phyloP scores from a whole-genome alignment of 2,329 filamentous ascomycete species.

The Ceratocystis variospora region DNA sequence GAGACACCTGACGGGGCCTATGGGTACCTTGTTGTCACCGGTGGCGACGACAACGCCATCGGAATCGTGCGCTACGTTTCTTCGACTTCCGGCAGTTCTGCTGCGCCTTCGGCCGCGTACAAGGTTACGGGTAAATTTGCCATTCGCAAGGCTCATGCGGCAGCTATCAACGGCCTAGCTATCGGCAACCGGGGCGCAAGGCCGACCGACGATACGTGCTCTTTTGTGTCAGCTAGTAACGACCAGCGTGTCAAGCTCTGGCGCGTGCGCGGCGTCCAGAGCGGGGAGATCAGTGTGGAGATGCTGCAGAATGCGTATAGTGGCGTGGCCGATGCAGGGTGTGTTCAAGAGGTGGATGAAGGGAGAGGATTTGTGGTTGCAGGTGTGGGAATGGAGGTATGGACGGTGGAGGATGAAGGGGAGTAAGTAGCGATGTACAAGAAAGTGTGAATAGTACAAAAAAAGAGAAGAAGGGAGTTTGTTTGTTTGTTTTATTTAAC shows the following conservation, averaged over 20 bases:
- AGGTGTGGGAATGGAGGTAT: conserved; percentile 36
- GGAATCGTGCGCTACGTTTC: conserved; percentile 26
- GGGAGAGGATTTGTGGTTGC: conserved; percentile 28
- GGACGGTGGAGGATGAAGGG: conserved; percentile 22
- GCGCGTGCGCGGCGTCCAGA: conserved; percentile 26
- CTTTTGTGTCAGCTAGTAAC: conserved; percentile 37
- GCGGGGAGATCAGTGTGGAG: conserved; percentile 24
- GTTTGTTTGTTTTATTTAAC: too few species aligned
- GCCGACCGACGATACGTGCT: neutral
- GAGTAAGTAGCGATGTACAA: neutral
- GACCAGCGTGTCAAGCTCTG: conserved; percentile 49
- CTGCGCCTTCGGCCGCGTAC: conserved; percentile 37
- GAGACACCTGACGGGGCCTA: conserved; percentile 58
- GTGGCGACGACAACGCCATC: conserved; percentile 79
- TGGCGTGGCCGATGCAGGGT: conserved; percentile 46
- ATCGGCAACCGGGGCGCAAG: neutral
- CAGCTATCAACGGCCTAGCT: conserved; percentile 49
- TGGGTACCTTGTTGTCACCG: conserved; percentile 48
- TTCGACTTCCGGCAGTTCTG: neutral
- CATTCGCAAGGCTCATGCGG: conserved; percentile 51
- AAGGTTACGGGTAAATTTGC: conserved; percentile 14
- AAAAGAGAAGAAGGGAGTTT: too few species aligned
- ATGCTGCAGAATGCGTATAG: conserved; percentile 41
- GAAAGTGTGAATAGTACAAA: neutral
- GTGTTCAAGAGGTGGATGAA: conserved; percentile 31